Evolutionary conservation across 768 basidiomycete genomes (phyloP).

Genomic region (Calocybe indica): DNA sequence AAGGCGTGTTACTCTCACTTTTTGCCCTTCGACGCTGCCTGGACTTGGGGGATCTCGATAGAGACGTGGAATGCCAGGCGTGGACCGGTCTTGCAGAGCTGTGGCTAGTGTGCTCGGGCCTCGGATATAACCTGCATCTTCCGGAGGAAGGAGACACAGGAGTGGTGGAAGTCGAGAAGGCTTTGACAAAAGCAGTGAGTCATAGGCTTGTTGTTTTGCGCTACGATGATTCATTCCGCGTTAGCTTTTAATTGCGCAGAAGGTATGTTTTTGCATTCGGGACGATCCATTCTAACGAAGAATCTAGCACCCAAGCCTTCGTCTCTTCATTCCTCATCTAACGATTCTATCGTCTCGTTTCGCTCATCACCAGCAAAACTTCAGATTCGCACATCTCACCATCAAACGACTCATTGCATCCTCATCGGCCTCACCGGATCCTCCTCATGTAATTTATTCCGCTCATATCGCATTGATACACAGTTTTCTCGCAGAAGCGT

Average conservation of each 20-base stretch:
- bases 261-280: conserved; percentile 31
- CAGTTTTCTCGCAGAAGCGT: conserved; percentile 14
- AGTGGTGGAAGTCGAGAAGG: conserved; percentile 59
- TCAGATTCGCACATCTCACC: conserved; percentile 54
- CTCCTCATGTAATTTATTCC: conserved; percentile 47
- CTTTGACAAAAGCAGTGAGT: conserved; percentile 67
- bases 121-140: conserved; percentile 31
- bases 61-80: conserved; percentile 61
- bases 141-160: conserved; percentile 45
- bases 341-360: conserved; percentile 59
- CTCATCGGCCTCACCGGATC: conserved; percentile 39
- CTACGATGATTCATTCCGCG: not conserved
- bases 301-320: conserved; percentile 57
- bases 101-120: conserved; percentile 49
- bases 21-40: conserved; percentile 54
- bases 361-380: conserved; percentile 41
- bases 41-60: conserved; percentile 39
- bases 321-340: conserved; percentile 53
- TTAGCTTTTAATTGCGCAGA: conserved; percentile 52
- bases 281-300: conserved; percentile 2
- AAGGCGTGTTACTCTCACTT: conserved; percentile 51
- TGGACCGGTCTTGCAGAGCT: conserved; percentile 68
- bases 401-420: conserved; percentile 46
- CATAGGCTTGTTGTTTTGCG: not conserved
- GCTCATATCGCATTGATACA: conserved; percentile 53